Evolutionary conservation across 176 grass and related monocot species (phyloP), one percentile per base, ranked within the genome.

Genomic region (Musa itinerans): DNA sequence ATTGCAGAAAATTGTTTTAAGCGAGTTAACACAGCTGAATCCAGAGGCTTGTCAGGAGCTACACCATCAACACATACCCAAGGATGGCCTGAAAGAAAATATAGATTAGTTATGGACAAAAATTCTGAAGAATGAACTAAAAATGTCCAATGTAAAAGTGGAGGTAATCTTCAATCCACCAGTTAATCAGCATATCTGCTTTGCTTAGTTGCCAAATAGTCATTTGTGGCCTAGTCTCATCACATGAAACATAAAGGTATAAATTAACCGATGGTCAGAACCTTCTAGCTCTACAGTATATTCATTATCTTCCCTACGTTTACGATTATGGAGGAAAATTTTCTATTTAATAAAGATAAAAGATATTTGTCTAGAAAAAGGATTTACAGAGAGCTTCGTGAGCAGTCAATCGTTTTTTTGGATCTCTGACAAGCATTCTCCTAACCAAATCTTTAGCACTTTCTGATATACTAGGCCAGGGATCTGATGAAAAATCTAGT

Each of bases 1-100:
- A 92, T 92, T 65, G 89, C 89, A 74, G 86, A 88, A 77, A 92
- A 92, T 58, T 92, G 89, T 81, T 92, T 92, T 22, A 92, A 83
- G 74, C 89, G 85, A 78, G 75, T 83, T 77, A 92, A 69, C 29
- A 92, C 86, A 88, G 89, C 86, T 84, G 81, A 88, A 83, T 92
- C 89, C 72, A 92, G 83, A 79, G 89, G 89, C 79, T 92, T 92
- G 75, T 88, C 86, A 67, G 86, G 83, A 79, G 89, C 86, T 73
- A 84, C 75, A 79, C 89, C 89, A 81, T 88, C 86, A 61, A 86
- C 75, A 88, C 83, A 73, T 78, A 88, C 86, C 89, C 89, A 92
- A 68, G 89, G 89, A 81, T 92, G 86, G 68, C 89, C 89, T 92
- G 76, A 65, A 76, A 83, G 71, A 64, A 79, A 73, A 68, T 13